Conservation (phyloP, 129 eudicot species). For the Silybum marianum region DNA sequence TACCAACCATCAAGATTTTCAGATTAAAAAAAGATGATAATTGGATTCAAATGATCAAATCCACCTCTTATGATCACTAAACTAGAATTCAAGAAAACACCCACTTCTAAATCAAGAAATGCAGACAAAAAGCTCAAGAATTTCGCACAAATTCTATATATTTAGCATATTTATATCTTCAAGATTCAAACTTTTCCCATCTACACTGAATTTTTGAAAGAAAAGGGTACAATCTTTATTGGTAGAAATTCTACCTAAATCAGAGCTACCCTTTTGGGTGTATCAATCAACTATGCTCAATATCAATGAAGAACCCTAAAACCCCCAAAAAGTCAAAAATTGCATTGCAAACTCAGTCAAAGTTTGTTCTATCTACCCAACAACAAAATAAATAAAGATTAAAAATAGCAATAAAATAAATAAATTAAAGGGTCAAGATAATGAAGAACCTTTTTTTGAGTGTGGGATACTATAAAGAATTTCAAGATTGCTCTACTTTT, state of each 20-base stretch:
- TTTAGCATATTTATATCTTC: neutral
- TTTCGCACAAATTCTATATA: neutral
- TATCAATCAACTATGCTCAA: slow-evolving; percentile 3
- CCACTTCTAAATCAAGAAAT: slow-evolving; percentile 1
- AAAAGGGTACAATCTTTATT: slow-evolving; percentile 27
- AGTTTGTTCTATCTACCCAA: slow-evolving; percentile 61
- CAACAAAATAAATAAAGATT: slow-evolving; percentile 21
- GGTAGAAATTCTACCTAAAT: slow-evolving; percentile 48
- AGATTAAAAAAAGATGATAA: neutral
- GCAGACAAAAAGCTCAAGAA: neutral
- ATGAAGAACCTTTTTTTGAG: slow-evolving; percentile 39
- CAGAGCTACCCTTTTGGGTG: slow-evolving; percentile 30
- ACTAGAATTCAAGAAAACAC: neutral
- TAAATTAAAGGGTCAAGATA: neutral
- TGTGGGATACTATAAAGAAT: slow-evolving; percentile 35
- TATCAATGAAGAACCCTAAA: slow-evolving; percentile 17
- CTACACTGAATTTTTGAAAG: slow-evolving; percentile 1
- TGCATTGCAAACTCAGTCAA: slow-evolving; percentile 42
- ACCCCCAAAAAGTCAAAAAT: slow-evolving; percentile 22
- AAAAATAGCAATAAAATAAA: slow-evolving; percentile 18
- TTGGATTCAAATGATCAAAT: slow-evolving; percentile 11
- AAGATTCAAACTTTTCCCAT: slow-evolving; percentile 12
- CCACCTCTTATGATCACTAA: slow-evolving; percentile 12
- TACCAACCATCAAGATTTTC: slow-evolving; percentile 56
- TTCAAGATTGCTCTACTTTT: neutral